phyloP scores from a whole-genome alignment of 164 flowering plant genomes.

The Umbilicus rupestris region DNA sequence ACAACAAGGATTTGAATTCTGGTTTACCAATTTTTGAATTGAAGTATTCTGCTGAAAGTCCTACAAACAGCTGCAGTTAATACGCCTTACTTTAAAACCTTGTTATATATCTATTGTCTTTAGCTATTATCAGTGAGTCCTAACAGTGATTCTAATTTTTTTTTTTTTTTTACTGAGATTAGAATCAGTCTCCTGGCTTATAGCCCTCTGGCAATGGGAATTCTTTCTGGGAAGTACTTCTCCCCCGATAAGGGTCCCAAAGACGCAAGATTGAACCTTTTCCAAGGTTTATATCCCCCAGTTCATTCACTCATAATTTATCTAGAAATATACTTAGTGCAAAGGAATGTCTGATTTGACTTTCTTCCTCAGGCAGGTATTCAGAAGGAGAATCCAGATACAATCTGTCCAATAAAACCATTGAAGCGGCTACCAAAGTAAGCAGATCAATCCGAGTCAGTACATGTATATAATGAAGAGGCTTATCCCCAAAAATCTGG shows the following conservation, averaged over 20 bases:
- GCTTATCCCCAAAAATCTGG: background rate
- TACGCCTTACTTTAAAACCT: background rate
- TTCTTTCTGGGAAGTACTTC: conserved; percentile 77
- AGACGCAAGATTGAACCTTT: conserved; percentile 68
- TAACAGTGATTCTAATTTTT: background rate
- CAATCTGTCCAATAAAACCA: conserved; percentile 33
- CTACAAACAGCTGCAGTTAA: background rate
- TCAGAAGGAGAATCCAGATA: conserved; percentile 84
- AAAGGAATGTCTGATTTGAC: background rate
- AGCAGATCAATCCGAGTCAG: conserved; percentile 9
- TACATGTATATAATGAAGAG: background rate
- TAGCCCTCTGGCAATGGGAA: conserved; percentile 91
- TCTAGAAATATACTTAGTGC: background rate
- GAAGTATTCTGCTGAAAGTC: too few species aligned
- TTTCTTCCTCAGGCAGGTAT: conserved; percentile 43
- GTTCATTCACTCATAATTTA: background rate
- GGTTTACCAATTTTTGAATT: background rate
- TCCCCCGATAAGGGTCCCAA: conserved; percentile 45
- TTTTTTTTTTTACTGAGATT: background rate
- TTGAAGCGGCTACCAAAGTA: conserved; percentile 45
- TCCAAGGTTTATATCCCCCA: conserved; percentile 33
- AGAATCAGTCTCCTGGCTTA: conserved; percentile 73
- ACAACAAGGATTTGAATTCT: background rate
- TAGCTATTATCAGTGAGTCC: background rate
- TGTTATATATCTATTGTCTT: background rate